Conservation (phyloP, 1,284 basidiomycete species). For the Coriolopsis trogii region DNA sequence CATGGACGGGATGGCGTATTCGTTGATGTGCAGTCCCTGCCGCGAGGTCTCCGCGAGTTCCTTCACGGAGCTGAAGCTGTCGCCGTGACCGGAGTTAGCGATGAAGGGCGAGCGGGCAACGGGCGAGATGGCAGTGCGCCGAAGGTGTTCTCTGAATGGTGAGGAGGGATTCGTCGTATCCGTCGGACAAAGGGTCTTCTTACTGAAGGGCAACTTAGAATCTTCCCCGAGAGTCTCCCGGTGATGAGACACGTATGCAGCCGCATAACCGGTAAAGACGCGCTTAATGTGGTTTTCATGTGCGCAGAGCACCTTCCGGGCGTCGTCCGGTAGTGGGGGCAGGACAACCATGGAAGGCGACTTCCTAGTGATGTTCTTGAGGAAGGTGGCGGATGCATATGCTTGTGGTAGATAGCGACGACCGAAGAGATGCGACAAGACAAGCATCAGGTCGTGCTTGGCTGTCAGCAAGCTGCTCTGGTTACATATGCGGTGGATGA, state of each 20-base stretch:
- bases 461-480: constrained; percentile 42
- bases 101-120: constrained; percentile 58
- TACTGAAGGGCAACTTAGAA: constrained; percentile 50
- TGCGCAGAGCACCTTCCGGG: constrained; percentile 42
- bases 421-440: constrained; percentile 64
- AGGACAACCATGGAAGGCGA: constrained; percentile 62
- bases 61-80: constrained; percentile 49
- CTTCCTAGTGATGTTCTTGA: constrained; percentile 41
- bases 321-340: constrained; percentile 47
- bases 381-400: constrained; percentile 41
- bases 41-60: constrained; percentile 58
- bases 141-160: constrained; percentile 40
- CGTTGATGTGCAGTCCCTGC: constrained; percentile 55
- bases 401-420: constrained; percentile 52
- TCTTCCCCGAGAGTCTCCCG: constrained; percentile 43
- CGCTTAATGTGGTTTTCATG: constrained; percentile 55
- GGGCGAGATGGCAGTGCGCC: constrained; percentile 39
- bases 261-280: constrained; percentile 58
- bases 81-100: constrained; percentile 64
- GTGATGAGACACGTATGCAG: constrained; percentile 47
- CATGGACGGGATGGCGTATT: constrained; percentile 61
- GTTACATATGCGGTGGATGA: constrained; percentile 57
- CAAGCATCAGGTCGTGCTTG: constrained; percentile 51
- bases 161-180: constrained; percentile 10
- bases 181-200: constrained; percentile 20